These are phyloP conservation scores for Pseudocercospora cruenta DNA, from an alignment of 2,329 filamentous ascomycete genomes.

Conservation along the genomic window DNA sequence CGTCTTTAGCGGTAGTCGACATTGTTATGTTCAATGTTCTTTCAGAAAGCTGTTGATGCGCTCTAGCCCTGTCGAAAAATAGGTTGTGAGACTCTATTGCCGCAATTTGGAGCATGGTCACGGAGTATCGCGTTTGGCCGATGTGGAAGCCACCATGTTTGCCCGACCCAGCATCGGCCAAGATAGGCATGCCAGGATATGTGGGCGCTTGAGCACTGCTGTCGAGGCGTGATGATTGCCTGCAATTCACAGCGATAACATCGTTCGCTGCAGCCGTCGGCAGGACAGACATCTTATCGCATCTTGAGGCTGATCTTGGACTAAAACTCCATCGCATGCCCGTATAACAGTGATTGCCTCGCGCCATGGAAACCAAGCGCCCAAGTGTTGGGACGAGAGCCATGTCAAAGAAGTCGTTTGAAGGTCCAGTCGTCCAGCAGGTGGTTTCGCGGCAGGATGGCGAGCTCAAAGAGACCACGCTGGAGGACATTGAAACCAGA, in stretches of 20 bases:
- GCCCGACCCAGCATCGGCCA: background rate
- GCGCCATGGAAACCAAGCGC: background rate
- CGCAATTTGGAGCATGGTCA: background rate
- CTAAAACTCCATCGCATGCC: background rate
- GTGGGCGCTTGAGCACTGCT: background rate
- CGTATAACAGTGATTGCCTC: background rate
- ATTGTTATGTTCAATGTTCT: background rate
- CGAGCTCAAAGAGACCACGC: slow-evolving; percentile 1
- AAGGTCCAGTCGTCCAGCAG: slow-evolving; percentile 5
- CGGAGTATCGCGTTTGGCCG: background rate
- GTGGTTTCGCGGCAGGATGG: background rate
- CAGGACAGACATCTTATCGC: background rate
- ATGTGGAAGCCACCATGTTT: background rate
- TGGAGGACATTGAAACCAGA: slow-evolving; percentile 4
- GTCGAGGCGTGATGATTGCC: background rate
- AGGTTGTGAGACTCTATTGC: background rate
- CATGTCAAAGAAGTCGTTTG: slow-evolving; percentile 10
- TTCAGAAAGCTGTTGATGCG: background rate
- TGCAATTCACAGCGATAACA: background rate
- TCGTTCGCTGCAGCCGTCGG: background rate
- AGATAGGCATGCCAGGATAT: background rate
- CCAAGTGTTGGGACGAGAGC: background rate
- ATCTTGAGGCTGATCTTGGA: background rate
- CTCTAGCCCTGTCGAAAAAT: background rate
- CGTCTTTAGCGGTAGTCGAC: background rate